These are phyloP conservation scores for Polychaeton citri DNA, from an alignment of 2,329 filamentous ascomycete species.

Conservation along the genomic window DNA sequence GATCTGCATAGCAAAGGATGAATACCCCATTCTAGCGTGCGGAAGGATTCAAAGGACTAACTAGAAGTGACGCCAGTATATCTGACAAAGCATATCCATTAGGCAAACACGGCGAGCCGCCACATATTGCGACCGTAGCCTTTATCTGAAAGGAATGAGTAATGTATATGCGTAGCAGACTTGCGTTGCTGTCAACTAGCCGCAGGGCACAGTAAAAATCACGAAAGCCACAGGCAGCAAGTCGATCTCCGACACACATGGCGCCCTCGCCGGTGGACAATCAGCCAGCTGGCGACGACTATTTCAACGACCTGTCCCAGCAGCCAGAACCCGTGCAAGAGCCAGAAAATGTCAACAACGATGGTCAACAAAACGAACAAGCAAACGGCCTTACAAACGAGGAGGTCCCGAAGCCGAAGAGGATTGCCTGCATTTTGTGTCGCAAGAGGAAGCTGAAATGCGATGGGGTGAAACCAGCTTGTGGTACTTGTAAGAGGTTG, in stretches of 20 bases:
- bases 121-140: no score
- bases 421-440: slow-evolving; percentile 89
- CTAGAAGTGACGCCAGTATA: no score
- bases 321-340: slow-evolving; percentile 21
- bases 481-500: slow-evolving; percentile 76
- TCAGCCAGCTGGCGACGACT: slow-evolving; percentile 22
- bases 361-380: slow-evolving; percentile 36
- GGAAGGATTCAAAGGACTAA: no score
- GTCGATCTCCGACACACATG: not conserved
- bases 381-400: slow-evolving; percentile 26
- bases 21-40: no score
- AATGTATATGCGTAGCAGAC: no score
- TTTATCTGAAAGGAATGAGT: no score
- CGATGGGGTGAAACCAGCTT: slow-evolving; percentile 72
- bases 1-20: no score
- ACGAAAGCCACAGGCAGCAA: no score
- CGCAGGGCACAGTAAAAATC: no score
- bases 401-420: slow-evolving; percentile 45
- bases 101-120: no score
- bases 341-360: slow-evolving; percentile 23
- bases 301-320: slow-evolving; percentile 44
- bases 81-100: no score
- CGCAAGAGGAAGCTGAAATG: slow-evolving; percentile 84
- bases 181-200: no score
- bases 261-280: not conserved